Conservation (phyloP, 2,329 filamentous ascomycete genomes). For the Fusarium piperis region DNA sequence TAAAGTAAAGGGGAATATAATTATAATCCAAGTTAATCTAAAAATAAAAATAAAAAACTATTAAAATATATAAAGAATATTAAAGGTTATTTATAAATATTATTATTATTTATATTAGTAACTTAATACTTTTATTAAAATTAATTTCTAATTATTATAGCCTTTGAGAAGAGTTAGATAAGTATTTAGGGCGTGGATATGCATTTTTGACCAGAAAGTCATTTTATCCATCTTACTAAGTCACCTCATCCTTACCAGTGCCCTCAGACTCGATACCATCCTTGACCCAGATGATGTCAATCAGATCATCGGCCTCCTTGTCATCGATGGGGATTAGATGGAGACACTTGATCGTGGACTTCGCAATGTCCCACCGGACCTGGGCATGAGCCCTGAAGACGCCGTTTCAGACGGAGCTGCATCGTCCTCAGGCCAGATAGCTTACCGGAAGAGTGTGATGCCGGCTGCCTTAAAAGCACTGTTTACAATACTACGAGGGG, state of each 20-base stretch:
- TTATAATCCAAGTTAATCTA: too few species aligned
- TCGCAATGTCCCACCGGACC: background rate
- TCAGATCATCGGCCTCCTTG: background rate
- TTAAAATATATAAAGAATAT: too few species aligned
- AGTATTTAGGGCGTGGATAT: background rate
- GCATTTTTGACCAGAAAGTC: background rate
- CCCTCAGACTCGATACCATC: background rate
- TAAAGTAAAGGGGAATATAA: too few species aligned
- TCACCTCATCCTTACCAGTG: background rate
- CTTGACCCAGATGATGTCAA: background rate
- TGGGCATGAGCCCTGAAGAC: background rate
- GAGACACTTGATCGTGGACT: background rate
- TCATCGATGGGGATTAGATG: background rate
- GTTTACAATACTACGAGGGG: too few species aligned
- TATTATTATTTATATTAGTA: background rate
- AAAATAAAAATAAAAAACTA: too few species aligned
- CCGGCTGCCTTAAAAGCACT: background rate
- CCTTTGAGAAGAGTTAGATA: background rate
- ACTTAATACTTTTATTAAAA: background rate
- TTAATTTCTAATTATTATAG: background rate
- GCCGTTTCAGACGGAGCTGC: background rate
- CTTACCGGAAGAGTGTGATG: background rate
- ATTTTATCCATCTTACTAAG: background rate
- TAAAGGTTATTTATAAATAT: background rate
- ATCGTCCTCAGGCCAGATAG: background rate